A percentile compares a stretch with the other conserved stretches of the same genome.
These are phyloP conservation scores for Periconia sp. DNA, from an alignment of 2,329 filamentous ascomycete species.

Conservation along the genomic window DNA sequence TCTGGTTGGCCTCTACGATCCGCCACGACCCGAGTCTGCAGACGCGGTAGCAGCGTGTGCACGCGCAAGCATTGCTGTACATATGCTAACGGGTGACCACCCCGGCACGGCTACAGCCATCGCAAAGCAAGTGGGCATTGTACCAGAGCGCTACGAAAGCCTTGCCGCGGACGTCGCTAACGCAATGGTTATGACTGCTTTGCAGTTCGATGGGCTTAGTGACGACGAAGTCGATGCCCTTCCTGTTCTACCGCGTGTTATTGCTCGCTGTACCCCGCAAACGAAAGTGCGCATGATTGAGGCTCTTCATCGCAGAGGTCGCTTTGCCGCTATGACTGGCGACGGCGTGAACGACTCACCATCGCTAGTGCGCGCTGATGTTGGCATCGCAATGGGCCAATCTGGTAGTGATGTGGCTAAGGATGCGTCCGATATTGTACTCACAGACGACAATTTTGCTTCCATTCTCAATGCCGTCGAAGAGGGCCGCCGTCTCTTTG, in stretches of 20 bases:
- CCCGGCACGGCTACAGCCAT: conserved; percentile 54
- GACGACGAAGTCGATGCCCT: conserved; percentile 51
- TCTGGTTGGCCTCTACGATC: conserved; percentile 83
- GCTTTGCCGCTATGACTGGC: conserved; percentile 34
- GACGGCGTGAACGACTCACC: conserved; percentile 33
- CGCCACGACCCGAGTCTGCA: conserved; percentile 79
- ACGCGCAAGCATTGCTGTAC: conserved; percentile 48
- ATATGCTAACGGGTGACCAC: conserved; percentile 57
- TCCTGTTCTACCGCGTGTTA: conserved; percentile 48
- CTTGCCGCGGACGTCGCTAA: conserved; percentile 30
- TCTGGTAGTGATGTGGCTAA: conserved; percentile 19
- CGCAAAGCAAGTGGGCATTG: conserved; percentile 51
- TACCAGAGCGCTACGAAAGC: conserved; percentile 47
- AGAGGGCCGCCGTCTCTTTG: conserved; percentile 29
- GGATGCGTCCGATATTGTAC: conserved; percentile 22
- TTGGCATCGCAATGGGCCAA: conserved; percentile 30
- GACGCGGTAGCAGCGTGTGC: conserved; percentile 47
- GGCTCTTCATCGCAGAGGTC: conserved; percentile 27
- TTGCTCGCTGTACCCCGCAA: conserved; percentile 52
- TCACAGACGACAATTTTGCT: conserved; percentile 32
- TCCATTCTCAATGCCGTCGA: conserved; percentile 30
- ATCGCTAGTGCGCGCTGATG: conserved; percentile 20
- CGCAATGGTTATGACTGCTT: conserved; percentile 42
- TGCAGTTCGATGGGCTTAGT: conserved; percentile 50
- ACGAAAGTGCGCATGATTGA: conserved; percentile 56